A percentile compares a stretch with the other conserved stretches of the same genome.
These are phyloP conservation scores for Apiotrichum gamsii DNA, from an alignment of 1,284 basidiomycete species.

Conservation along the genomic window DNA sequence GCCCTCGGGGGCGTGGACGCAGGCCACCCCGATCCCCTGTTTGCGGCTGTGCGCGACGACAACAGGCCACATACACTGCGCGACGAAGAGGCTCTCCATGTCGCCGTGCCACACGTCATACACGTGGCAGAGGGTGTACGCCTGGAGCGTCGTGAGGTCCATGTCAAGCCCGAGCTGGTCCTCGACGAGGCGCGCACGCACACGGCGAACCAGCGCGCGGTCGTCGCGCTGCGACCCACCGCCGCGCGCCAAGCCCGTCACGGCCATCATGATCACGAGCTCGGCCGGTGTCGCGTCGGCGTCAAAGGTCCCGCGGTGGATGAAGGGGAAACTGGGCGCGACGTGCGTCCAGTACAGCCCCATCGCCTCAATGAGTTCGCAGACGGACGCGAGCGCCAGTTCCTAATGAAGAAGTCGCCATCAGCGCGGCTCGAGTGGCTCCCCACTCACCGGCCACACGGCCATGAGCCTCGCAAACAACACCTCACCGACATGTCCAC, in stretches of 20 bases:
- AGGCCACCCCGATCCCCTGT: slow-evolving; percentile 36
- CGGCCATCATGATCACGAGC: slow-evolving; percentile 35
- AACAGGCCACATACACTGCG: slow-evolving; percentile 41
- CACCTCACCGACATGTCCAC: slow-evolving; percentile 2
- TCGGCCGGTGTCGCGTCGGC: slow-evolving; percentile 24
- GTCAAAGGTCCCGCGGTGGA: slow-evolving; percentile 39
- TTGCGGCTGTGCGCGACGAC: slow-evolving; percentile 38
- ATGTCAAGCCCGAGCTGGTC: slow-evolving; percentile 32
- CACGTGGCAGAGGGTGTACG: slow-evolving; percentile 36
- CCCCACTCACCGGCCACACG: slow-evolving; percentile 22
- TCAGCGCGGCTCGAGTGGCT: too few species aligned
- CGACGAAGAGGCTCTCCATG: slow-evolving; percentile 31
- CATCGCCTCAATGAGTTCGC: slow-evolving; percentile 23
- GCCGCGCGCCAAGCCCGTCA: slow-evolving; percentile 23
- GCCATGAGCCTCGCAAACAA: slow-evolving; percentile 15
- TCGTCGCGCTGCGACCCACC: slow-evolving; percentile 1
- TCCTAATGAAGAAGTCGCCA: too few species aligned
- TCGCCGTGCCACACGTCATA: slow-evolving; percentile 38
- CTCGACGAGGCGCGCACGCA: slow-evolving; percentile 32
- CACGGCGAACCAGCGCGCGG: slow-evolving; percentile 16
- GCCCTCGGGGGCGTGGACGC: slow-evolving; percentile 8
- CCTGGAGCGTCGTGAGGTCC: slow-evolving; percentile 32
- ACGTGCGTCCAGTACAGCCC: slow-evolving; percentile 29
- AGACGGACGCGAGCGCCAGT: slow-evolving; percentile 18
- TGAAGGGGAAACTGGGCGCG: slow-evolving; percentile 37